phyloP scores from a whole-genome alignment of 2,329 filamentous ascomycete species.

The Leptographium procerum region DNA sequence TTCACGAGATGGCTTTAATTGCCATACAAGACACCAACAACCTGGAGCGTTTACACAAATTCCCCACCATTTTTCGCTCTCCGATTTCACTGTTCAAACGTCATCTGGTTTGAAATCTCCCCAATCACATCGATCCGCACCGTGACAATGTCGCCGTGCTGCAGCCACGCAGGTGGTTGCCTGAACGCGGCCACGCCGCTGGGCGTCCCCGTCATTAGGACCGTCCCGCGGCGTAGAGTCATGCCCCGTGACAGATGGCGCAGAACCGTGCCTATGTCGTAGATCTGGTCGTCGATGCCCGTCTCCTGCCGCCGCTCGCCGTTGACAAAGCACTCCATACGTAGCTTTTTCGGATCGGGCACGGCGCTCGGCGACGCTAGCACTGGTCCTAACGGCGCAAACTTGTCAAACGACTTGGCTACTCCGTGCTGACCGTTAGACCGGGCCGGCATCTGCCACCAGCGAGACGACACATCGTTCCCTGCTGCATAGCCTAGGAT shows the following conservation, averaged over 20 bases:
- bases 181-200: slow-evolving; percentile 21
- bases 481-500: slow-evolving; percentile 45
- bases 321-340: slow-evolving; percentile 28
- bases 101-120: slow-evolving; percentile 16
- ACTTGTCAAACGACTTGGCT: slow-evolving; percentile 39
- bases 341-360: slow-evolving; percentile 15
- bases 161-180: slow-evolving; percentile 21
- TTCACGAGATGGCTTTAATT: too few relatives aligned
- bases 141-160: slow-evolving; percentile 23
- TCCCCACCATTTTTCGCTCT: too few relatives aligned
- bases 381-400: slow-evolving; percentile 38
- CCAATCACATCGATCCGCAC: slow-evolving; percentile 22
- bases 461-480: slow-evolving; percentile 40
- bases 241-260: slow-evolving; percentile 26
- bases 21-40: too few relatives aligned
- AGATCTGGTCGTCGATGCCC: slow-evolving; percentile 32
- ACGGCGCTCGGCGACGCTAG: slow-evolving; percentile 13
- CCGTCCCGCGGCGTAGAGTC: slow-evolving; percentile 31
- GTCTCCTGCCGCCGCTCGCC: slow-evolving; percentile 31
- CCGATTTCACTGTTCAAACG: background rate
- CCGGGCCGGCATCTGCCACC: slow-evolving; percentile 33
- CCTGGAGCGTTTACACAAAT: too few relatives aligned
- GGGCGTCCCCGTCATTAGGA: slow-evolving; percentile 32
- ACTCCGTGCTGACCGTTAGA: slow-evolving; percentile 33
- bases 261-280: slow-evolving; percentile 27